Percentiles rank a stretch among this genome's conserved stretches.
Evolutionary conservation across 2,329 filamentous ascomycete species (phyloP).

Genomic region (Fusarium coffeatum): DNA sequence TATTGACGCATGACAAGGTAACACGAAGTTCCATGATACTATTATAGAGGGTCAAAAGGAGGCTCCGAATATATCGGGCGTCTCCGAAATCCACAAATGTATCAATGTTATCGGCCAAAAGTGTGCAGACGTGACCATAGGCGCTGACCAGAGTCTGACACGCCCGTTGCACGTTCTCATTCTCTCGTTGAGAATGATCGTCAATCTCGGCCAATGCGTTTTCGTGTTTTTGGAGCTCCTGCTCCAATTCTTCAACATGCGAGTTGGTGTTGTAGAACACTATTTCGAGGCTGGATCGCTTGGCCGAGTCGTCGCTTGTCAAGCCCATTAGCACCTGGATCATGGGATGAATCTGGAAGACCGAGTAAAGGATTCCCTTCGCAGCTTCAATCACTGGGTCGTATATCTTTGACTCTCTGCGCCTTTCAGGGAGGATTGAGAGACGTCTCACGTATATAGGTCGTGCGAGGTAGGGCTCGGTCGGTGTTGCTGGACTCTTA

Average conservation of each 20-base stretch:
- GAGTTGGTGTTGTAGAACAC: constrained; percentile 76
- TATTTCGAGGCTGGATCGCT: constrained; percentile 72
- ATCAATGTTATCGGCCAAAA: constrained; percentile 71
- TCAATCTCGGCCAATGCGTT: constrained; percentile 60
- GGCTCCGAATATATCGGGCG: constrained; percentile 73
- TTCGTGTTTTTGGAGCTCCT: constrained; percentile 72
- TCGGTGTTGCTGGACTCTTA: constrained; percentile 70
- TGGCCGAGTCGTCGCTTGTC: constrained; percentile 69
- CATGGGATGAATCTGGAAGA: constrained; percentile 75
- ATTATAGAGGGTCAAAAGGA: constrained; percentile 73
- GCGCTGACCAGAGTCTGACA: constrained; percentile 72
- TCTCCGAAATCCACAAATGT: constrained; percentile 73
- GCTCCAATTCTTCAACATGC: constrained; percentile 73
- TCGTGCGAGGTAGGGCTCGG: constrained; percentile 67
- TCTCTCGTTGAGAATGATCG: constrained; percentile 63
- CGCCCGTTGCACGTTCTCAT: constrained; percentile 72
- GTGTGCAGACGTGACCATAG: constrained; percentile 73
- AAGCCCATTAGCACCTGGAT: constrained; percentile 74
- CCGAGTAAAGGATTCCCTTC: constrained; percentile 73
- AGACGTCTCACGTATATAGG: constrained; percentile 73
- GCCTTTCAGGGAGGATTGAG: constrained; percentile 71
- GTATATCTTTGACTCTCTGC: constrained; percentile 69
- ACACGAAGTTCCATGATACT: constrained; percentile 75
- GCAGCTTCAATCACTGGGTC: constrained; percentile 73
- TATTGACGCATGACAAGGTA: constrained; percentile 56